phyloP scores from a whole-genome alignment of 1,139 yeast genomes.

The Yamadazyma sp. region DNA sequence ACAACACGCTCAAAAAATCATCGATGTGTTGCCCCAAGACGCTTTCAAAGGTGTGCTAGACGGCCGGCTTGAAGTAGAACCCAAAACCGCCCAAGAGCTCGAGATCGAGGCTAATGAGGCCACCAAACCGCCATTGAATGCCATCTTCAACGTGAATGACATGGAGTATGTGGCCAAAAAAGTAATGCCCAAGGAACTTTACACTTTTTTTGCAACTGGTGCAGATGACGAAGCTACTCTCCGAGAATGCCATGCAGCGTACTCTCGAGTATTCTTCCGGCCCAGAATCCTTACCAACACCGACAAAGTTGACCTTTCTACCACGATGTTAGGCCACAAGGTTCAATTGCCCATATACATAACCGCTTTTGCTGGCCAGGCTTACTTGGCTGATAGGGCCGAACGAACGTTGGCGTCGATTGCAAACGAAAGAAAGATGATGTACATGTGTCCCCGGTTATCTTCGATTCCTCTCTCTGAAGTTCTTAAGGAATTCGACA shows the following conservation, averaged over 20 bases:
- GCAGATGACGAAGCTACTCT: conserved; percentile 82
- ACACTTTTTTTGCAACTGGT: conserved; percentile 88
- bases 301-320: conserved; percentile 39
- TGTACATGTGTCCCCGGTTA: conserved; percentile 57
- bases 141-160: conserved; percentile 53
- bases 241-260: conserved; percentile 82
- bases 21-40: conserved; percentile 13
- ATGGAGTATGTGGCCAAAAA: conserved; percentile 76
- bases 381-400: conserved; percentile 55
- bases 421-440: conserved; percentile 42
- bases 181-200: conserved; percentile 65
- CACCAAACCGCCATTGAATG: conserved; percentile 28
- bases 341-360: conserved; percentile 55
- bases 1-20: conserved; percentile 14
- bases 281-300: conserved; percentile 74
- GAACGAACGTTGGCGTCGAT: conserved; percentile 51
- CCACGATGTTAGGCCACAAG: conserved; percentile 45
- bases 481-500: conserved; percentile 16
- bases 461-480: conserved; percentile 54
- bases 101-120: conserved; percentile 14
- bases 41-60: conserved; percentile 17
- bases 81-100: conserved; percentile 10
- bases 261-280: conserved; percentile 75
- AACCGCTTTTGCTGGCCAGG: conserved; percentile 60
- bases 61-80: conserved; percentile 15